Percentiles rank a stretch among this genome's conserved stretches.
Conservation (phyloP, 495 filamentous ascomycete species). For the Ascobolus immersus region DNA sequence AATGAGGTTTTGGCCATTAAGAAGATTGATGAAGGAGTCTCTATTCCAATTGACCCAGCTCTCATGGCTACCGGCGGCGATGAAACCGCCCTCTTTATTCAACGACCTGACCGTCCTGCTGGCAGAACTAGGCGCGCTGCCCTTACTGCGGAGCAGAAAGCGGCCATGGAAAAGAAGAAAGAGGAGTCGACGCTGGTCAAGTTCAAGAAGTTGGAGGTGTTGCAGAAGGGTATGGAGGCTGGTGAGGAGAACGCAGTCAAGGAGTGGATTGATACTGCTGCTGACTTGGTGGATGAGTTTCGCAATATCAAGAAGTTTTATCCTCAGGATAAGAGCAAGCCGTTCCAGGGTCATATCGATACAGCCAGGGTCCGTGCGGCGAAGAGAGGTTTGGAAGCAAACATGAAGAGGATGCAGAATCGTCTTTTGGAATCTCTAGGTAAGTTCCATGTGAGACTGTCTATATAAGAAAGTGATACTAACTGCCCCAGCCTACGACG, state of each 20-base stretch:
- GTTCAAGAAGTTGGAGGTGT: slow-evolving; percentile 28
- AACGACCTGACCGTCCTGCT: slow-evolving; percentile 9
- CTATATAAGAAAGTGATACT: slow-evolving; percentile 16
- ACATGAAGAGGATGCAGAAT: slow-evolving; percentile 41
- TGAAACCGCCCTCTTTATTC: slow-evolving; percentile 16
- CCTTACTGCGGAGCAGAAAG: slow-evolving; percentile 10
- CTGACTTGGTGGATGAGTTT: slow-evolving; percentile 56
- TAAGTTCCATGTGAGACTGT: slow-evolving; percentile 15
- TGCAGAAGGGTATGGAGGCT: slow-evolving; percentile 24
- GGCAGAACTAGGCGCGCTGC: slow-evolving; percentile 9
- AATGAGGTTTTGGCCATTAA: slow-evolving; percentile 44
- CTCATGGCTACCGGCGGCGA: slow-evolving; percentile 4
- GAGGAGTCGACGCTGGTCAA: slow-evolving; percentile 31
- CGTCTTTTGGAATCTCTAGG: slow-evolving; percentile 31
- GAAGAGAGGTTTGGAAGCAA: slow-evolving; percentile 27
- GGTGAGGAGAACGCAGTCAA: slow-evolving; percentile 28
- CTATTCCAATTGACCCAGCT: slow-evolving; percentile 12
- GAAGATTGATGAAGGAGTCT: slow-evolving; percentile 17
- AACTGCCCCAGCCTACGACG: slow-evolving; percentile 8
- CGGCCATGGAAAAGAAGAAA: slow-evolving; percentile 20
- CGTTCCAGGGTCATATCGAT: slow-evolving; percentile 37
- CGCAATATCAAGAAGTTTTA: slow-evolving; percentile 52
- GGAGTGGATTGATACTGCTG: slow-evolving; percentile 51
- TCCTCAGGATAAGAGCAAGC: slow-evolving; percentile 40
- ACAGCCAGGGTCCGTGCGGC: slow-evolving; percentile 23